Conservation (phyloP, 306 rosid genomes). For the Sesbania bispinosa region DNA sequence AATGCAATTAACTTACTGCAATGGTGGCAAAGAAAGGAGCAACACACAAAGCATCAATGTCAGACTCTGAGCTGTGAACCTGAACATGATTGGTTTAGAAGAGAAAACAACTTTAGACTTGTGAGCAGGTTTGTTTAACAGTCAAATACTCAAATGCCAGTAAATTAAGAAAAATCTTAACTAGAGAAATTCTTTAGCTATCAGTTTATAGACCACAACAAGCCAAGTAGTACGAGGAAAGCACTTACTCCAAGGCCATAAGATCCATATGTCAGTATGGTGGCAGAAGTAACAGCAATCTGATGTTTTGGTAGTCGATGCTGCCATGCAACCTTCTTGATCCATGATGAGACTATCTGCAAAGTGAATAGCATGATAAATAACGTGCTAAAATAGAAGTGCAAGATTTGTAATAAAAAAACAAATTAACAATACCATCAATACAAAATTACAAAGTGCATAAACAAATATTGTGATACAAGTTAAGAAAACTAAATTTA, state of each 20-base stretch:
- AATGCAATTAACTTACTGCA: constrained; percentile 31
- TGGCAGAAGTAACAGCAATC: constrained; percentile 28
- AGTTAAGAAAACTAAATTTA: neutral
- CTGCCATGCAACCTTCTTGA: constrained; percentile 40
- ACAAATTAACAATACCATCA: neutral
- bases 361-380: neutral
- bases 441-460: neutral
- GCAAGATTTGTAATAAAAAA: no score
- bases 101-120: neutral
- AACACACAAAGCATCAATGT: constrained; percentile 50
- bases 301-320: constrained; percentile 27
- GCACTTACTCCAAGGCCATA: constrained; percentile 51
- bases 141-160: neutral
- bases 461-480: neutral
- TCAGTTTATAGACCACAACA: neutral
- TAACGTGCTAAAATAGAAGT: neutral
- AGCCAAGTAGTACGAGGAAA: neutral
- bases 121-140: neutral
- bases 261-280: constrained; percentile 48
- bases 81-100: constrained; percentile 21
- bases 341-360: constrained; percentile 44
- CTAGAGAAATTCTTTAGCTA: neutral
- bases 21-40: constrained; percentile 45
- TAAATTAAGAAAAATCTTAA: neutral
- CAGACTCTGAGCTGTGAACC: constrained; percentile 46